These are phyloP conservation scores for Kluyveromyces sp. DNA, from an alignment of 1,139 yeast genomes.

Conservation along the genomic window DNA sequence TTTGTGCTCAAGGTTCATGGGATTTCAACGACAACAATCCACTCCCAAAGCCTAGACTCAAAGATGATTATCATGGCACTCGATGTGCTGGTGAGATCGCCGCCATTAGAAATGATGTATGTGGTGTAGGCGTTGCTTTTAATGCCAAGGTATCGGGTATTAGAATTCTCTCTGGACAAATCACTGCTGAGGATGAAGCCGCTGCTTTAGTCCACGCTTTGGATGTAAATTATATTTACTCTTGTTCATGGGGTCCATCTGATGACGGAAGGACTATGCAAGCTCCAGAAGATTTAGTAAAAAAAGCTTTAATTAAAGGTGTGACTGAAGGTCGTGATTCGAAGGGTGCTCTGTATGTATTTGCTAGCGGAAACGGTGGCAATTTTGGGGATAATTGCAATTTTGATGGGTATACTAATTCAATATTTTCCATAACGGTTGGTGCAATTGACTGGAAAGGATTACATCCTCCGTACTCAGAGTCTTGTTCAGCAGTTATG, in stretches of 20 bases:
- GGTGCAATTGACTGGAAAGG: slow-evolving; percentile 89
- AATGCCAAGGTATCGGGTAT: slow-evolving; percentile 83
- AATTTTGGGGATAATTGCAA: slow-evolving; percentile 80
- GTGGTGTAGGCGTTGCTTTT: slow-evolving; percentile 95
- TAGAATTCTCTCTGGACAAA: slow-evolving; percentile 72
- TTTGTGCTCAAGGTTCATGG: slow-evolving; percentile 75
- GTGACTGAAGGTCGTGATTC: slow-evolving; percentile 74
- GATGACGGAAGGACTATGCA: slow-evolving; percentile 87
- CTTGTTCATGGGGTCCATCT: slow-evolving; percentile 98
- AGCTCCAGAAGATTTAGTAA: slow-evolving; percentile 72
- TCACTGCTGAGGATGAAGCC: slow-evolving; percentile 87
- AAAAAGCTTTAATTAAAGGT: slow-evolving; percentile 76
- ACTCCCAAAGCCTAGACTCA: slow-evolving; percentile 70
- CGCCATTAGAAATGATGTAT: slow-evolving; percentile 67
- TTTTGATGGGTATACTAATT: slow-evolving; percentile 95
- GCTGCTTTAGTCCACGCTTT: slow-evolving; percentile 73
- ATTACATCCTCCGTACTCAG: slow-evolving; percentile 80
- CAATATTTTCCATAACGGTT: slow-evolving; percentile 90
- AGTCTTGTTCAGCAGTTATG: slow-evolving; percentile 90
- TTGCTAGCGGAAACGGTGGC: slow-evolving; percentile 97
- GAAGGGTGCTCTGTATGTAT: slow-evolving; percentile 85
- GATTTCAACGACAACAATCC: slow-evolving; percentile 76
- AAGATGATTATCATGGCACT: slow-evolving; percentile 93
- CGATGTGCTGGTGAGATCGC: slow-evolving; percentile 98
- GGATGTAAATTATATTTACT: slow-evolving; percentile 81